Conservation (phyloP, 1,284 basidiomycete genomes). For the Rhodotorula mucilaginosa region DNA sequence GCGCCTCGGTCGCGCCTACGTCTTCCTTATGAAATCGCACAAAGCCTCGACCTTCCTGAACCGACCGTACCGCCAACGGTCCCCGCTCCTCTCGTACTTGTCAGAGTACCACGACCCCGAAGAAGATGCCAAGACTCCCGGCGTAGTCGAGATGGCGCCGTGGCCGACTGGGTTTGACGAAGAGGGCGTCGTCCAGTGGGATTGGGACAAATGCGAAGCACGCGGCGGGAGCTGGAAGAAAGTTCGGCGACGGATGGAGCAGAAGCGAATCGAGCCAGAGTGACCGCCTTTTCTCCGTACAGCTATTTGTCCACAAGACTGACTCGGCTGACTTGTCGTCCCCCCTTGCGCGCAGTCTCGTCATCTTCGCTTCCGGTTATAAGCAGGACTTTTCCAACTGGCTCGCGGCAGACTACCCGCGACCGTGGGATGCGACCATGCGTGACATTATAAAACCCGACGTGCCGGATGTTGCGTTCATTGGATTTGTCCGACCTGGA, state of each 20-base stretch:
- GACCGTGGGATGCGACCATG: constrained; percentile 57
- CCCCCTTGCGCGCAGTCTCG: constrained; percentile 37
- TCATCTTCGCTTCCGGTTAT: constrained; percentile 53
- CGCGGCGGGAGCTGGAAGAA: constrained; percentile 50
- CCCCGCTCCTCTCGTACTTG: constrained; percentile 54
- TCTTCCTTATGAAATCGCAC: constrained; percentile 51
- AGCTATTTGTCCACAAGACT: constrained; percentile 51
- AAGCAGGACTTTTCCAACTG: constrained; percentile 50
- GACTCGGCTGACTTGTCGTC: neutral
- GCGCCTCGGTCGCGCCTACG: constrained; percentile 55
- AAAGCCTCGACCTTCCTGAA: constrained; percentile 63
- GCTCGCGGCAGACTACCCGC: constrained; percentile 51
- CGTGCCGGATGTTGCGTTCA: constrained; percentile 55
- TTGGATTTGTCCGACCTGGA: constrained; percentile 65
- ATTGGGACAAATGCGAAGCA: constrained; percentile 45
- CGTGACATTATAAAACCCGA: constrained; percentile 54
- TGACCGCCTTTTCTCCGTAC: neutral
- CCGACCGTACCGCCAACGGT: constrained; percentile 56
- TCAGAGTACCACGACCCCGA: constrained; percentile 60
- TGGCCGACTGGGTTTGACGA: constrained; percentile 58
- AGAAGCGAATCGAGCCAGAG: constrained; percentile 49
- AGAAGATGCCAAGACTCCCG: constrained; percentile 50
- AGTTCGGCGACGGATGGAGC: constrained; percentile 50
- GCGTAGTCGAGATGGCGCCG: constrained; percentile 61
- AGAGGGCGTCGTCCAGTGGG: constrained; percentile 57